Evolutionary conservation across 2,329 filamentous ascomycete species (phyloP).

Genomic region (Lecanicillium sp.): DNA sequence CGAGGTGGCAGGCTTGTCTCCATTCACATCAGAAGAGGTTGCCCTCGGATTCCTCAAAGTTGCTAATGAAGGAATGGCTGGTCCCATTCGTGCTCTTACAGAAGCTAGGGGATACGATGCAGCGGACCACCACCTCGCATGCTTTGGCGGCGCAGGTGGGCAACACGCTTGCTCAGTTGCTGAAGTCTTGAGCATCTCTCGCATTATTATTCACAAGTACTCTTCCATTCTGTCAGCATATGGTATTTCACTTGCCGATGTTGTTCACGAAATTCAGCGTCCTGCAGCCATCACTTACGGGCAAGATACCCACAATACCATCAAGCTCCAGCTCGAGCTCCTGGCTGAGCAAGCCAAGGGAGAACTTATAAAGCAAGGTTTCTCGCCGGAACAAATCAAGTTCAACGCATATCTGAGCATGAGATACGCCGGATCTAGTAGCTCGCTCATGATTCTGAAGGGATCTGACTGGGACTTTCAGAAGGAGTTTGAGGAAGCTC

Average conservation of each 20-base stretch:
- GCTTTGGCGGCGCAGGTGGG: slow-evolving; percentile 30
- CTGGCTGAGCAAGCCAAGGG: slow-evolving; percentile 14
- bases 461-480: slow-evolving; percentile 16
- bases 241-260: slow-evolving; percentile 35
- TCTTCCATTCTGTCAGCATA: slow-evolving; percentile 38
- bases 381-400: slow-evolving; percentile 27
- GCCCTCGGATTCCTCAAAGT: slow-evolving; percentile 27
- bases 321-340: slow-evolving; percentile 13
- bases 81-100: slow-evolving; percentile 25
- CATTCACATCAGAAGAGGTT: slow-evolving; percentile 25
- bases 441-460: slow-evolving; percentile 27
- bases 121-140: slow-evolving; percentile 25
- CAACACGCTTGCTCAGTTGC: slow-evolving; percentile 37
- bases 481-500: slow-evolving; percentile 38
- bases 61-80: slow-evolving; percentile 27
- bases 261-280: slow-evolving; percentile 32
- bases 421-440: slow-evolving; percentile 33
- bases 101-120: slow-evolving; percentile 27
- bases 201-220: slow-evolving; percentile 34
- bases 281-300: slow-evolving; percentile 24
- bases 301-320: slow-evolving; percentile 14
- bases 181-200: slow-evolving; percentile 30
- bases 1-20: slow-evolving; percentile 16
- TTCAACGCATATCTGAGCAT: slow-evolving; percentile 33
- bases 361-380: slow-evolving; percentile 20